Percentiles rank a stretch among this genome's conserved stretches.
Evolutionary conservation across 305 asterid genomes (phyloP).

Genomic region (Rubia occidens): DNA sequence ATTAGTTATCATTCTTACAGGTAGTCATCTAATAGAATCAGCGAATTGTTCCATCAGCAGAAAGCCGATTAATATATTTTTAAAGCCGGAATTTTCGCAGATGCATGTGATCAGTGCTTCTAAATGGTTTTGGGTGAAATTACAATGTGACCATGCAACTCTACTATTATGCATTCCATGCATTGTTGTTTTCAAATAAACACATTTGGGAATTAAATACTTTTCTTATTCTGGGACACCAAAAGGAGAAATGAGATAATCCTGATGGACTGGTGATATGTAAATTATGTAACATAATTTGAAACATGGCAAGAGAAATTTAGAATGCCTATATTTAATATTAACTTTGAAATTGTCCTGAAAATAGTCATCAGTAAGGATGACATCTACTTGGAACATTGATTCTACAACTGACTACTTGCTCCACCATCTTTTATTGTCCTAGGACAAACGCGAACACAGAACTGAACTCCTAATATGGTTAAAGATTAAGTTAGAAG

Average conservation of each 20-base stretch:
- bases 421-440: not conserved
- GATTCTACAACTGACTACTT: not conserved
- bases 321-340: not conserved
- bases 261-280: not conserved
- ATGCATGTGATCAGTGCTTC: not conserved
- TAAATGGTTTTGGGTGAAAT: not conserved
- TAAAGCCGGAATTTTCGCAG: not conserved
- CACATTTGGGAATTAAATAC: not conserved
- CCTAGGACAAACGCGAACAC: not conserved
- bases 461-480: not conserved
- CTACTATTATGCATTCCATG: not conserved
- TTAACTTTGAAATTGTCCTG: not conserved
- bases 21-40: not conserved
- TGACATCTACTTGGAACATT: not conserved
- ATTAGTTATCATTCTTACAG: not conserved
- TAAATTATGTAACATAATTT: not conserved
- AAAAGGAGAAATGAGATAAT: not conserved
- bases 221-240: not conserved
- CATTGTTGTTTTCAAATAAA: not conserved
- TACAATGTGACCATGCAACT: not conserved
- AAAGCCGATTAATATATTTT: not conserved
- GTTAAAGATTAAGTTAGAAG: not conserved
- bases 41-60: not conserved
- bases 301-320: not conserved
- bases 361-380: not conserved